A percentile compares a stretch with the other conserved stretches of the same genome.
phyloP scores from a whole-genome alignment of 1,139 yeast species.

The Kodamaea alishanica region DNA sequence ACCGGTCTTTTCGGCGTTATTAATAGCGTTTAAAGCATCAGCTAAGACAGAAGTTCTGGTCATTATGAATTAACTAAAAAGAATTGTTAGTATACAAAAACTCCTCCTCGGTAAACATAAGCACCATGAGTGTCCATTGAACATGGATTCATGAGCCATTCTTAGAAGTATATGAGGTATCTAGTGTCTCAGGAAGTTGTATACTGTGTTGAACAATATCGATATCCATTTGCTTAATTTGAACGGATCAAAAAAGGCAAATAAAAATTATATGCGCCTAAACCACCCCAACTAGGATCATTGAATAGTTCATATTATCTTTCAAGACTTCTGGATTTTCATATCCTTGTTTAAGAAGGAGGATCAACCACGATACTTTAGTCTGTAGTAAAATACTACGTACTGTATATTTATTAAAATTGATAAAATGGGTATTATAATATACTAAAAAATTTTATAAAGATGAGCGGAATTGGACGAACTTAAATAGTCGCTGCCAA shows the following conservation, averaged over 20 bases:
- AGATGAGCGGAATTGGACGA: no score
- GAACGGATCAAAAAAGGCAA: no score
- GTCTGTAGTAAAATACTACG: conserved; percentile 6
- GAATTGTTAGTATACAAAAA: conserved; percentile 11
- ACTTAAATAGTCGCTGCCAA: no score
- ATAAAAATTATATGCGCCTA: no score
- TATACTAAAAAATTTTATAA: no score
- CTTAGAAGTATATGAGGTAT: conserved; percentile 19
- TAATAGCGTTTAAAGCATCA: conserved; percentile 96
- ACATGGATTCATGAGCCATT: conserved; percentile 34
- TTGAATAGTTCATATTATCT: conserved; percentile 8
- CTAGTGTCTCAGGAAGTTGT: conserved; percentile 25
- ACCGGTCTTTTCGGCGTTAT: conserved; percentile 99
- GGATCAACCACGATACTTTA: conserved; percentile 5
- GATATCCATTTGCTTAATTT: no score
- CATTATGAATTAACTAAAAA: conserved; percentile 48
- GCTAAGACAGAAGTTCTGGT: conserved; percentile 99
- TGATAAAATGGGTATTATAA: no score
- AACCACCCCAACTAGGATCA: no score
- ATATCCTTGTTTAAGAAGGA: conserved; percentile 11
- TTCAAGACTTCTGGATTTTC: conserved; percentile 20
- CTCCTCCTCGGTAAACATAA: conserved; percentile 10
- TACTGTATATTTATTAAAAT: conserved; percentile 1
- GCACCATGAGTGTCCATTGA: conserved; percentile 41
- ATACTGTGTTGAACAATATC: conserved; percentile 17